Conservation (phyloP, 1,139 yeast genomes). For the Meyerozyma elateridarum region DNA sequence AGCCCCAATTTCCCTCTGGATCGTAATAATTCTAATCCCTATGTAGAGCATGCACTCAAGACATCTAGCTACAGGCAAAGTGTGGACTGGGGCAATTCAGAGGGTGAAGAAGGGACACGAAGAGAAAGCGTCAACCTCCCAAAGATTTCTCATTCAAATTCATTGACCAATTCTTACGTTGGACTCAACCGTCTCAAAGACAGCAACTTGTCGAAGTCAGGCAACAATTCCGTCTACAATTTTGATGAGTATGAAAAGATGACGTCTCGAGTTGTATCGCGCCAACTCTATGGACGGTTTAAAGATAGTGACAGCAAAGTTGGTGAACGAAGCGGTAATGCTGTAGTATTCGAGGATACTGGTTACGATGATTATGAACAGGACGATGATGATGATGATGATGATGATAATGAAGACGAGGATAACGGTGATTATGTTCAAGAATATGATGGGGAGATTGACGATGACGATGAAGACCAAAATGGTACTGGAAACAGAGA, state of each 20-base stretch:
- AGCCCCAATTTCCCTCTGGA: no score
- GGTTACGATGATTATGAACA: no score
- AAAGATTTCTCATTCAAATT: slow-evolving; percentile 23
- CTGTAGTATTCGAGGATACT: neutral
- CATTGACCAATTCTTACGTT: slow-evolving; percentile 31
- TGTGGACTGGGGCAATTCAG: no score
- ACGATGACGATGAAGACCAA: no score
- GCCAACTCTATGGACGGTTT: no score
- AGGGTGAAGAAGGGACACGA: slow-evolving; percentile 1
- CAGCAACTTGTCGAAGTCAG: slow-evolving; percentile 18
- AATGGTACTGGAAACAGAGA: no score
- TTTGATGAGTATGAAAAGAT: slow-evolving; percentile 13
- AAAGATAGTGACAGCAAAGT: neutral
- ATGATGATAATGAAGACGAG: neutral
- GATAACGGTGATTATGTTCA: slow-evolving; percentile 1
- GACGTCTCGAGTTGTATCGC: no score
- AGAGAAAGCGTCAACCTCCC: slow-evolving; percentile 34
- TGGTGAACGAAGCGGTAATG: neutral
- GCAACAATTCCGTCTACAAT: slow-evolving; percentile 16
- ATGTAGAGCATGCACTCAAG: slow-evolving; percentile 1
- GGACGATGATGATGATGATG: slow-evolving; percentile 1
- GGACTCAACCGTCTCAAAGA: slow-evolving; percentile 40
- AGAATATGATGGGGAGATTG: neutral
- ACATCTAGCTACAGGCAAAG: neutral
- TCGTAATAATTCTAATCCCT: slow-evolving; percentile 1